Conservation (phyloP, 1,284 basidiomycete species). For the Ganoderma sinense region DNA sequence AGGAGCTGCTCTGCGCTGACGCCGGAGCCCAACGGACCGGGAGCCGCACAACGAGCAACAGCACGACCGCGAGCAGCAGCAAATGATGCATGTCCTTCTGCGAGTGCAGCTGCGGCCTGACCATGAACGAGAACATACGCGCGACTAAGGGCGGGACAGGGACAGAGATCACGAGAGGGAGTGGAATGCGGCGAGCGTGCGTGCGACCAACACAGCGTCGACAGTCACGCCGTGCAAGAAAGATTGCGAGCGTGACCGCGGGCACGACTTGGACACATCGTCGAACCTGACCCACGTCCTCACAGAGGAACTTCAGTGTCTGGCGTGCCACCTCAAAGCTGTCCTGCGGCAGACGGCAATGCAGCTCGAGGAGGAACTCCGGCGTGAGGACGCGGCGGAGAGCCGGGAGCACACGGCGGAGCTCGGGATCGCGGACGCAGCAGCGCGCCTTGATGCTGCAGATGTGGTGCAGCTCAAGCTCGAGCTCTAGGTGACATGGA, state of each 20-base stretch:
- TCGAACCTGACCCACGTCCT: constrained; percentile 53
- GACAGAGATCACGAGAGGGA: constrained; percentile 10
- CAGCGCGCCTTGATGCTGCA: constrained; percentile 44
- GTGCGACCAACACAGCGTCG: constrained; percentile 19
- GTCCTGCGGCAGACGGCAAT: constrained; percentile 60
- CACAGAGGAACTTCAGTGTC: constrained; percentile 70
- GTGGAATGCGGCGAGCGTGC: constrained; percentile 12
- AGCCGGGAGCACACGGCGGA: constrained; percentile 62
- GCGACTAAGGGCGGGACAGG: constrained; percentile 10
- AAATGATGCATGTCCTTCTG: not conserved
- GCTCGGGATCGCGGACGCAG: constrained; percentile 51
- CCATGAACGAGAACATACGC: not conserved
- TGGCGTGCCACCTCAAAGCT: constrained; percentile 62
- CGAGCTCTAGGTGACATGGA: constrained; percentile 54
- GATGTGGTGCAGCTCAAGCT: constrained; percentile 56
- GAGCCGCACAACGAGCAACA: constrained; percentile 16
- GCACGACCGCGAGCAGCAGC: constrained; percentile 16
- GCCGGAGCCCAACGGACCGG: constrained; percentile 11
- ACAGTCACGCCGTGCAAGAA: constrained; percentile 28
- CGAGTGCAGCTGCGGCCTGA: constrained; percentile 20
- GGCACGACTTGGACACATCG: constrained; percentile 38
- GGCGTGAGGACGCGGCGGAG: constrained; percentile 58
- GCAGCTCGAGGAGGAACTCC: constrained; percentile 63
- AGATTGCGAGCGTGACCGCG: too few relatives aligned
- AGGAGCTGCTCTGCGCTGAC: constrained; percentile 20